A percentile compares a stretch with the other conserved stretches of the same genome.
Conservation (phyloP, 306 rosid species). For the Quercus agrifolia region DNA sequence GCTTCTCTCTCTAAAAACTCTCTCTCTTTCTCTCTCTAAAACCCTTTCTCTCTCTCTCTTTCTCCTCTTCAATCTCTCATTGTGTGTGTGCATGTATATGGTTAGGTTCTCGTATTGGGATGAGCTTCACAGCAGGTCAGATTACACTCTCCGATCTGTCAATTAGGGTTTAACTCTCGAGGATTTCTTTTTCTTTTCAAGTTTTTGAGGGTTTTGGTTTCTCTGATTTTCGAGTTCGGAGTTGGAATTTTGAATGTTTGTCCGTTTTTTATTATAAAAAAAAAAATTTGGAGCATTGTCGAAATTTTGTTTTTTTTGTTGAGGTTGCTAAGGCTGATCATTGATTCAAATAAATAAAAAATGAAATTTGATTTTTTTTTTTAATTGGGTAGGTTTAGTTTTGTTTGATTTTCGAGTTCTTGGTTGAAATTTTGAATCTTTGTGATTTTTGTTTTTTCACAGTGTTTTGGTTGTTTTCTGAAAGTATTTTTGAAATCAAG, state of each 20-base stretch:
- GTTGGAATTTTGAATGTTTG: too few relatives aligned
- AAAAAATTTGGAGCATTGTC: too few relatives aligned
- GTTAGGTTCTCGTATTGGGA: slow-evolving; percentile 3
- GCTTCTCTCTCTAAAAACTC: not conserved
- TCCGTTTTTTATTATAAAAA: too few relatives aligned
- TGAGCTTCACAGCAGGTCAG: slow-evolving; percentile 47
- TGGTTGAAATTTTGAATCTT: not conserved
- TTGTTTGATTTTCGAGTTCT: not conserved
- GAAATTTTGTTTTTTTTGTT: too few relatives aligned
- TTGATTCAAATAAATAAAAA: too few relatives aligned
- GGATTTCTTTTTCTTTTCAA: not conserved
- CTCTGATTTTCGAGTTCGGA: not conserved
- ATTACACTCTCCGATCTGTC: slow-evolving; percentile 40
- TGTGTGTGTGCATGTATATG: not conserved
- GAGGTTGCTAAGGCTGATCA: too few relatives aligned
- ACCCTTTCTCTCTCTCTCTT: slow-evolving; percentile 29
- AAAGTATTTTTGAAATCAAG: not conserved
- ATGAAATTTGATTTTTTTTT: too few relatives aligned
- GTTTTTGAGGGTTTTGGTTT: not conserved
- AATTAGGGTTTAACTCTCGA: slow-evolving; percentile 43
- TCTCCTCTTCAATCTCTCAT: not conserved
- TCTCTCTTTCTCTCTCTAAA: not conserved
- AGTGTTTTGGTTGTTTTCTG: not conserved
- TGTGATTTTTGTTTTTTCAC: not conserved
- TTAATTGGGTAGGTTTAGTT: too few relatives aligned